Evolutionary conservation across 371 early-diverging fungal genomes (phyloP), one percentile per base, ranked within the genome.

Genomic region (Mortierella sp.): DNA sequence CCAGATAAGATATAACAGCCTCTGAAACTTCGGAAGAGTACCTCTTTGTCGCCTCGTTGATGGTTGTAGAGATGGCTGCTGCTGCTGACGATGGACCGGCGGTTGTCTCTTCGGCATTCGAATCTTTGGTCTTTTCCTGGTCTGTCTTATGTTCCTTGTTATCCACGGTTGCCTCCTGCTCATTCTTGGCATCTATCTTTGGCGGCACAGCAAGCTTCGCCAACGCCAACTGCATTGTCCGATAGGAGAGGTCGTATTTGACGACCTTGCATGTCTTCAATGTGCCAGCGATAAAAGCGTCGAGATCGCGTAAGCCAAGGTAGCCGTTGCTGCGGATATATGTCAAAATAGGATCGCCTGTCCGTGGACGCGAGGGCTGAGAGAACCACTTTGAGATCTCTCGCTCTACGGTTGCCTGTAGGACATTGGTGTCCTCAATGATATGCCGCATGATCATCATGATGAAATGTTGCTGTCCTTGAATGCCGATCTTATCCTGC

Each of bases 391-490:
- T 87, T 42, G 79, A 85, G 14, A 97, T 87, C 64, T 94, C 89
- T 21, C 84, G 79, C 55, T 91, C 90, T 89, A 98, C 94, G 8
- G 86, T 80, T 18, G 70, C 68, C 57, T 84, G 81, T 55, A 97
- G 68, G 1, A 94, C 84, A 0, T 72, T 67, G 19, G 82, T 68
- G 64, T 89, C 84, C 76, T 98, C 98, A 46, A 96, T 85, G 13
- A 94, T 83, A 59, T 98, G 96, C 2, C 97, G 89, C 54, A 98
- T 73, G 52, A 97, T 90, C 58, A 96, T 88, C 34, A 92, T 82
- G 30, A 90, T 87, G 34, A 92, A 84, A 8, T 88, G 83, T 56
- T 89, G 91, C 46, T 94, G 92, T 6, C 92, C 89, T 55, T 84
- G 84, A 48, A 93, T 87, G 12, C 83, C 83, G 52, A 87, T 85